Evolutionary conservation across 768 basidiomycete genomes (phyloP).

Genomic region (Mycena venus): DNA sequence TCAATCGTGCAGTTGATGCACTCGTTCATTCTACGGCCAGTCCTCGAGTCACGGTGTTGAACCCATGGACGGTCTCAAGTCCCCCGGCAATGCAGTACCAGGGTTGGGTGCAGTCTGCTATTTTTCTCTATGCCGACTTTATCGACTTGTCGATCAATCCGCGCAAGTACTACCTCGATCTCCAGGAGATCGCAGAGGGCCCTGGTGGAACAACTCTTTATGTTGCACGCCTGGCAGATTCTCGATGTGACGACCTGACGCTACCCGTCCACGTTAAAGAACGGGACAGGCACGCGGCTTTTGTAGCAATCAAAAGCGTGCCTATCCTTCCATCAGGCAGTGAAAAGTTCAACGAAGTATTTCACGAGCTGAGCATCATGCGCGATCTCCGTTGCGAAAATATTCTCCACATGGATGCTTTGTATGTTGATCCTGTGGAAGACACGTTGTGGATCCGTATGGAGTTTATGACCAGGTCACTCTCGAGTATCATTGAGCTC

Average conservation of each 20-base stretch:
- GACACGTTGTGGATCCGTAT: constrained; percentile 69
- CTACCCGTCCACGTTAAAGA: background rate
- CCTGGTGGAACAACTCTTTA: constrained; percentile 61
- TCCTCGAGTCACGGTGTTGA: constrained; percentile 49
- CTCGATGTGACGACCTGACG: background rate
- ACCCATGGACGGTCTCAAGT: constrained; percentile 54
- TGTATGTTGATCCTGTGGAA: constrained; percentile 56
- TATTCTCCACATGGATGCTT: constrained; percentile 58
- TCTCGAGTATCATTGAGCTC: constrained; percentile 67
- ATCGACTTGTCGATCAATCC: constrained; percentile 58
- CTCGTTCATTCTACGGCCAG: constrained; percentile 42
- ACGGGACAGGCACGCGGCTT: constrained; percentile 23
- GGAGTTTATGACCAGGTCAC: constrained; percentile 72
- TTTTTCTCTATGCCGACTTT: constrained; percentile 52
- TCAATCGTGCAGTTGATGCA: background rate
- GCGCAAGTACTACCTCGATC: constrained; percentile 53
- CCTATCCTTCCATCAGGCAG: constrained; percentile 50
- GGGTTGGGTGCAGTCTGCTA: constrained; percentile 50
- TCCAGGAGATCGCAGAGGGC: constrained; percentile 68
- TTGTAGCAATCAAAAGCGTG: constrained; percentile 67
- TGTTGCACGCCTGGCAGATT: constrained; percentile 11
- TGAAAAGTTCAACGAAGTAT: constrained; percentile 58
- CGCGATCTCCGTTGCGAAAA: constrained; percentile 55
- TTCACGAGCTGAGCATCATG: constrained; percentile 58
- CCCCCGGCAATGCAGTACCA: constrained; percentile 33